A percentile compares a stretch with the other conserved stretches of the same genome.
These are phyloP conservation scores for Ochetophila trinervis DNA, from an alignment of 306 rosid species.

Conservation along the genomic window DNA sequence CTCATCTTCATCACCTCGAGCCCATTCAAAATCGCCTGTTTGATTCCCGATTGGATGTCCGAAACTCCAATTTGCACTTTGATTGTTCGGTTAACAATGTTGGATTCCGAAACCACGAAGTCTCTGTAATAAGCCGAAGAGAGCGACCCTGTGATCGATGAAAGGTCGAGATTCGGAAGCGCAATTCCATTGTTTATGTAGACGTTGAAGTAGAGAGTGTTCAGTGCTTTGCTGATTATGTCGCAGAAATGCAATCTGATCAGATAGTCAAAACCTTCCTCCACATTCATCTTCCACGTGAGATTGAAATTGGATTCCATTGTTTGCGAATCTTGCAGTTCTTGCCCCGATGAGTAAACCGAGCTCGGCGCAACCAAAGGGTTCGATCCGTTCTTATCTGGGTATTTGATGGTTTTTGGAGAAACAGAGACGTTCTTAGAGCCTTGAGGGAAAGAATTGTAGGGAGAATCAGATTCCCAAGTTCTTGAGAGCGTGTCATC, in stretches of 20 bases:
- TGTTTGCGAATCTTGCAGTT: constrained; percentile 42
- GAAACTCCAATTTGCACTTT: constrained; percentile 59
- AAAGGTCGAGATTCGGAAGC: constrained; percentile 50
- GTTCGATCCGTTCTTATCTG: constrained; percentile 20
- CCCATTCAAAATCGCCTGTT: constrained; percentile 70
- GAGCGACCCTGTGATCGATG: constrained; percentile 50
- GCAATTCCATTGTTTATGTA: constrained; percentile 57
- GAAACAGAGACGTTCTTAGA: constrained; percentile 36
- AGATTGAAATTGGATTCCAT: constrained; percentile 53
- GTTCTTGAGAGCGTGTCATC: constrained; percentile 61
- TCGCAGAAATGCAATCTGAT: constrained; percentile 85
- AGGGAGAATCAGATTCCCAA: constrained; percentile 59
- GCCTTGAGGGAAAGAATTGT: constrained; percentile 51
- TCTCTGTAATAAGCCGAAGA: constrained; percentile 59
- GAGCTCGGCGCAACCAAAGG: constrained; percentile 58
- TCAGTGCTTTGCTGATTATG: constrained; percentile 53
- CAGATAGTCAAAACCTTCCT: constrained; percentile 54
- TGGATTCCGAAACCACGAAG: constrained; percentile 40
- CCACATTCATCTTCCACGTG: constrained; percentile 67
- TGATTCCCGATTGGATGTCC: constrained; percentile 27
- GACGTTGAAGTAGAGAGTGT: constrained; percentile 51
- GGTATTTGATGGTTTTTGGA: constrained; percentile 39
- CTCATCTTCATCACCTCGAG: constrained; percentile 77
- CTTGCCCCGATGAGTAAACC: constrained; percentile 53
- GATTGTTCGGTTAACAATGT: constrained; percentile 43